Evolutionary conservation across 257 asterid species (phyloP).

Genomic region (Nicotiana otophora): DNA sequence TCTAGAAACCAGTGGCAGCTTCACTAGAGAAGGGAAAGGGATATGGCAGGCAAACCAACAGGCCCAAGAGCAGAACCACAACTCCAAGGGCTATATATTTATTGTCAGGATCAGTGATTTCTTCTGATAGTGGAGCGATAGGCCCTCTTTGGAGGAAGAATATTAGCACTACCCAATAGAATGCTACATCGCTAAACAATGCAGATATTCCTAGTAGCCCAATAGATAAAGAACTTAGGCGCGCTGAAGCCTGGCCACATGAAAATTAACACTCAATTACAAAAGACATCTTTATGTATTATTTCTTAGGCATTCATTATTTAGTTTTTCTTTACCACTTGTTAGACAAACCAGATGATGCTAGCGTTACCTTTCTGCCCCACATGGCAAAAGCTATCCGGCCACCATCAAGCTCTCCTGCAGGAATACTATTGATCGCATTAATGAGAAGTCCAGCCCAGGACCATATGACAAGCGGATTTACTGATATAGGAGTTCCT

Average conservation of each 20-base stretch:
- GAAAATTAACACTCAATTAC: neutral
- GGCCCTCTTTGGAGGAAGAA: conserved; percentile 98
- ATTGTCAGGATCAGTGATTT: conserved; percentile 67
- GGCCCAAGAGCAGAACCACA: conserved; percentile 58
- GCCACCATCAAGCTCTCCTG: conserved; percentile 97
- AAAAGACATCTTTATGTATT: neutral
- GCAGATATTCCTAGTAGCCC: conserved; percentile 76
- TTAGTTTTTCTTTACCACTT: neutral
- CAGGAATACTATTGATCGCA: conserved; percentile 94
- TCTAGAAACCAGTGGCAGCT: conserved; percentile 9
- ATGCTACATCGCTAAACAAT: conserved; percentile 75
- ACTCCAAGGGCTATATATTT: conserved; percentile 53
- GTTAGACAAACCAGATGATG: neutral
- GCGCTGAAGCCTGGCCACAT: conserved; percentile 62
- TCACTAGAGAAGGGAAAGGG: conserved; percentile 72
- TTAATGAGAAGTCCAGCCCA: conserved; percentile 94
- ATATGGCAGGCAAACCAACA: conserved; percentile 83
- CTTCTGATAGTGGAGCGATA: conserved; percentile 80
- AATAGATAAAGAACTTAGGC: conserved; percentile 61
- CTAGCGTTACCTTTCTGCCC: conserved; percentile 86
- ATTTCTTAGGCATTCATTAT: neutral
- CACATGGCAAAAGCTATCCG: conserved; percentile 80
- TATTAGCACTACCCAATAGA: conserved; percentile 87
- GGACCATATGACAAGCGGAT: conserved; percentile 88
- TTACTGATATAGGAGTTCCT: conserved; percentile 72